Base-by-base conservation (phyloP, 75 land plant species). In the Sequoia sempervirens region DNA sequence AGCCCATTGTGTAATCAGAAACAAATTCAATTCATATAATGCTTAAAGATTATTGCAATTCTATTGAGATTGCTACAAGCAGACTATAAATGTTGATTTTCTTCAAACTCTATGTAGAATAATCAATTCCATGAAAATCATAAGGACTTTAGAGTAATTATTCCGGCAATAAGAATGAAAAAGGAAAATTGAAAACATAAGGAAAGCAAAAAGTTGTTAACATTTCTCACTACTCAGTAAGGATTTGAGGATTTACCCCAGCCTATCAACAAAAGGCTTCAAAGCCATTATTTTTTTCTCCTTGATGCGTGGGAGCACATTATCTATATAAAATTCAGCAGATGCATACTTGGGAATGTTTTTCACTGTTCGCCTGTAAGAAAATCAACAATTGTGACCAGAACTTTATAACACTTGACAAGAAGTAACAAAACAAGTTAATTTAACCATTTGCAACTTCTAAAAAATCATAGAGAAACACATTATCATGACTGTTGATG, bases 221-320 rank as follows among this genome's bases (percentile, higher is more conserved):
- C 28, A 76, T 43, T 76, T 78, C 80, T 70, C 5, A 52, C 46
- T 1, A 26, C 46, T 78, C 5, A 11, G 50, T 41, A 45, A 45
- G 80, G 80, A 11, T n/a, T 66, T 40, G 46, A 61, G 41, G 20
- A 28, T 86, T 85, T 90, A 97, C 99, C 99, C 99, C 72, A 97
- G 91, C 76, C 99, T 90, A 86, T 97, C 99, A 75, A 97, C 97
- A 91, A 97, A 97, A 86, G 99, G 99, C 85, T 97, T 97, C 84
- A 97, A 85, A 82, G 99, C 90, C 99, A 97, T 95, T 66, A 97
- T 91, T 86, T 89, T 97, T 89, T 97, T 97, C 87, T 97, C 93
- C 89, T 97, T 97, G 84, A 97, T 89, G 26, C 96, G 93, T 72
- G 99, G 99, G 38, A 97, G 88, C 54, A 97, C 99, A 90, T 94